Conservation (phyloP, 2,329 filamentous ascomycete species). For the Dryadomyces quercus-mongolicae region DNA sequence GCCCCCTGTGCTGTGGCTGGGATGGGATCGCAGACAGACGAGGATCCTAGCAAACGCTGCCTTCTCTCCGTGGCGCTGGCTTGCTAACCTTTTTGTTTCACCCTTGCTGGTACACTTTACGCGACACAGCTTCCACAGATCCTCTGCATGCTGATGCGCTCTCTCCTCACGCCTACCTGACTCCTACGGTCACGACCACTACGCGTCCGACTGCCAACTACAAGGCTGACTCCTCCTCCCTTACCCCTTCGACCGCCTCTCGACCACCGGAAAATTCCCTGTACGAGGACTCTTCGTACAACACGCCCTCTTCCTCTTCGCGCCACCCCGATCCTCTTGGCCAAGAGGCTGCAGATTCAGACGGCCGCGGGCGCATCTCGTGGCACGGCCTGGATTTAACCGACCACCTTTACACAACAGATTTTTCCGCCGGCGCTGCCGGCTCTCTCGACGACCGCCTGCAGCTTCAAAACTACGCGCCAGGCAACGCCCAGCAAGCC, state of each 20-base stretch:
- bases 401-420: slow-evolving; percentile 10
- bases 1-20: slow-evolving; percentile 1
- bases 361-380: neutral
- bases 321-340: neutral
- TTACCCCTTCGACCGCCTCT: slow-evolving; percentile 24
- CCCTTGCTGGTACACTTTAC: slow-evolving; percentile 6
- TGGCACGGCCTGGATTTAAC: neutral
- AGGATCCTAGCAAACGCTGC: neutral
- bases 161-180: slow-evolving; percentile 27
- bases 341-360: neutral
- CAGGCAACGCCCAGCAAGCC: neutral
- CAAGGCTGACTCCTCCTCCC: neutral
- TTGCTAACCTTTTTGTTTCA: slow-evolving; percentile 12
- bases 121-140: slow-evolving; percentile 72
- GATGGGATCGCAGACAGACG: neutral
- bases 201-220: slow-evolving; percentile 29
- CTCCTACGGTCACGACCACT: slow-evolving; percentile 57
- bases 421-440: neutral
- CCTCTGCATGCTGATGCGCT: slow-evolving; percentile 75
- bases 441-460: too few species aligned
- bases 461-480: too few species aligned
- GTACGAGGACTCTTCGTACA: slow-evolving; percentile 2
- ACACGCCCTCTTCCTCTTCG: neutral
- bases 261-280: neutral
- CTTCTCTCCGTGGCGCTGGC: slow-evolving; percentile 8